A percentile compares a stretch with the other conserved stretches of the same genome.
phyloP scores from a whole-genome alignment of 2,329 filamentous ascomycete genomes.

The Colletotrichum eremochloae region DNA sequence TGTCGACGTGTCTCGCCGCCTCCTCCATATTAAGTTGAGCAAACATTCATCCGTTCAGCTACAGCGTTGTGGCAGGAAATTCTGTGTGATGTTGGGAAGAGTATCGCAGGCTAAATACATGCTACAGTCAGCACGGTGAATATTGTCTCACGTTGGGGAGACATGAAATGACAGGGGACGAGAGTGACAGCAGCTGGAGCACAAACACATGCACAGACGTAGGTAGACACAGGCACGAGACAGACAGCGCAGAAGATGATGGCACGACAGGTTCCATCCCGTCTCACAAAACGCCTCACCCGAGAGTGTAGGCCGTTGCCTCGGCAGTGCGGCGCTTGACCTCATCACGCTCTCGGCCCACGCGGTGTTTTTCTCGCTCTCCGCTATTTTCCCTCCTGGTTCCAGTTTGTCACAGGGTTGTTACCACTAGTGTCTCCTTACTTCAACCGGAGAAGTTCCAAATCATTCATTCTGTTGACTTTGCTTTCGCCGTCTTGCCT shows the following conservation, averaged over 20 bases:
- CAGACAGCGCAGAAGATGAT: conserved; percentile 7
- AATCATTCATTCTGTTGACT: neutral
- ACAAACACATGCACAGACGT: conserved; percentile 12
- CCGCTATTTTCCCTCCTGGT: neutral
- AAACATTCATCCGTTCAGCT: neutral
- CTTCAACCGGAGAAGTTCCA: neutral
- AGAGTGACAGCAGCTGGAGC: neutral
- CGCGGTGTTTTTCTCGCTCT: neutral
- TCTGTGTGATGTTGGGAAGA: neutral
- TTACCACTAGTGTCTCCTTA: neutral
- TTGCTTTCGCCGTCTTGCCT: neutral
- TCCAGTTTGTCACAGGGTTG: conserved; percentile 21
- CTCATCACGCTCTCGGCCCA: conserved; percentile 9
- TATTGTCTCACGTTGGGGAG: neutral
- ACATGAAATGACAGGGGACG: conserved; percentile 7
- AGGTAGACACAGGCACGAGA: neutral
- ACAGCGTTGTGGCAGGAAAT: neutral
- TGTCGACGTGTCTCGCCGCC: conserved; percentile 25
- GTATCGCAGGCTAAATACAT: neutral
- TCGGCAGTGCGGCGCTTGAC: conserved; percentile 27
- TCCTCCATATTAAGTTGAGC: conserved; percentile 1
- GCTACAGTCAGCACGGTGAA: neutral
- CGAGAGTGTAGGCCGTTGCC: conserved; percentile 16
- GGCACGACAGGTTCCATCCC: conserved; percentile 18
- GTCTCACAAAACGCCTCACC: conserved; percentile 35